Base-by-base conservation (phyloP, 441 rosid genomes). In the Cnidoscolus chayamansa region DNA sequence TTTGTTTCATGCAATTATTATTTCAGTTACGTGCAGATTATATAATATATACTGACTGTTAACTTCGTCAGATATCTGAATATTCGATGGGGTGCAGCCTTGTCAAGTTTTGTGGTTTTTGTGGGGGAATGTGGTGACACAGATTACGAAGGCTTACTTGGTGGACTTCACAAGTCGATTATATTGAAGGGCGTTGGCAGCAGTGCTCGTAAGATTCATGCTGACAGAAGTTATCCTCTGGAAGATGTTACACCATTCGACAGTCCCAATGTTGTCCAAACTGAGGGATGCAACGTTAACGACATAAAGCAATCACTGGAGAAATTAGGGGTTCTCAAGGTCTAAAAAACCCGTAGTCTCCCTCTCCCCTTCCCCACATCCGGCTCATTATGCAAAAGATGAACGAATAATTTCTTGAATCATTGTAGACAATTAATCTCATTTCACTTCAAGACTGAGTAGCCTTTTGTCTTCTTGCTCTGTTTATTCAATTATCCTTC, bases 91-190 rank as follows among this genome's bases (percentile, higher is more conserved):
- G 98, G 99, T 0, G 77, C 87, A 16, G 94, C 91, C 61, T 73
- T 90, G 82, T 81, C 91, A 15, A 90, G 89, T 58, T 81, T 90
- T 86, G 94, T 84, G n/a, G 96, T 96, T 54, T 91, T 96, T 60
- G 90, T 85, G 0, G 97, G 98, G 0, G 99, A 96, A 76, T 83
- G 84, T 50, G 98, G 97, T 5, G 98, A 96, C 75, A 90, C 97
- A 0, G 98, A 93, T 68, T 96, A 93, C 68, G 98, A 96, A 81
- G 95, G 89, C 20, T 71, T 96, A 80, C 89, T 90, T 13, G 89
- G 90, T n/a, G 97, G 97, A 13, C 51, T 87, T 57, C 97, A 86
- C 68, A 93, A 88, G 84, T 88, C 92, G 5, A 83, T 92, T 43
- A 81, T 88, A 67, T 67, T 92, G 25, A 92, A 84, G 79, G 92